Conservation (phyloP, 2,329 filamentous ascomycete species). For the Domatiomyces catenatus region DNA sequence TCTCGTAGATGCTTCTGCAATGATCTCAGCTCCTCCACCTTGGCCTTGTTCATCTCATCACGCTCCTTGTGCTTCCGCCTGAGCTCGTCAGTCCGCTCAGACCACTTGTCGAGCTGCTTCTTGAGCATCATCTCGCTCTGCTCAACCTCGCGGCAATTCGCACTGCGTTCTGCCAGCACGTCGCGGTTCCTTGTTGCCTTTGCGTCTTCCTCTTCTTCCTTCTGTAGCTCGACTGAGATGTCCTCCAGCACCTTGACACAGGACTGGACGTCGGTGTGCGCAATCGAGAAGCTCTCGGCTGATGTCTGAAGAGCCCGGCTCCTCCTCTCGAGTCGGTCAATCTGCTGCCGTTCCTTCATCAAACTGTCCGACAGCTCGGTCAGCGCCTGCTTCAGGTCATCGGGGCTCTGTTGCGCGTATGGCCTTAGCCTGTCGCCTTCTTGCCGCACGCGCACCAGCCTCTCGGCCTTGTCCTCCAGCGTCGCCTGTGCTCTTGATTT, state of each 20-base stretch:
- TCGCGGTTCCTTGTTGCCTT: slow-evolving; percentile 71
- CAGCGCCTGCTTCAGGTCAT: slow-evolving; percentile 64
- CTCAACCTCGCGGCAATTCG: slow-evolving; percentile 83
- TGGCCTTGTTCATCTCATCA: slow-evolving; percentile 62
- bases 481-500: slow-evolving; percentile 58
- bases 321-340: slow-evolving; percentile 73
- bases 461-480: slow-evolving; percentile 36
- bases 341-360: slow-evolving; percentile 62
- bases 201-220: slow-evolving; percentile 79
- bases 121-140: slow-evolving; percentile 69
- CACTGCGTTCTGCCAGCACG: slow-evolving; percentile 70
- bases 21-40: slow-evolving; percentile 76
- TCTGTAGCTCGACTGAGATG: slow-evolving; percentile 64
- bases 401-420: slow-evolving; percentile 80
- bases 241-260: slow-evolving; percentile 85
- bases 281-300: slow-evolving; percentile 72
- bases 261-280: slow-evolving; percentile 68
- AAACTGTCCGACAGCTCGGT: slow-evolving; percentile 69
- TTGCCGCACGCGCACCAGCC: slow-evolving; percentile 52
- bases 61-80: slow-evolving; percentile 68
- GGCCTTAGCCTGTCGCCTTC: slow-evolving; percentile 81
- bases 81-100: slow-evolving; percentile 71
- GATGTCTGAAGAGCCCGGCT: slow-evolving; percentile 85
- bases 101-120: slow-evolving; percentile 71
- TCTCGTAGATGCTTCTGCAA: slow-evolving; percentile 68